Evolutionary conservation across 495 filamentous ascomycete genomes (phyloP).

Genomic region (Talaromyces stipitatus): DNA sequence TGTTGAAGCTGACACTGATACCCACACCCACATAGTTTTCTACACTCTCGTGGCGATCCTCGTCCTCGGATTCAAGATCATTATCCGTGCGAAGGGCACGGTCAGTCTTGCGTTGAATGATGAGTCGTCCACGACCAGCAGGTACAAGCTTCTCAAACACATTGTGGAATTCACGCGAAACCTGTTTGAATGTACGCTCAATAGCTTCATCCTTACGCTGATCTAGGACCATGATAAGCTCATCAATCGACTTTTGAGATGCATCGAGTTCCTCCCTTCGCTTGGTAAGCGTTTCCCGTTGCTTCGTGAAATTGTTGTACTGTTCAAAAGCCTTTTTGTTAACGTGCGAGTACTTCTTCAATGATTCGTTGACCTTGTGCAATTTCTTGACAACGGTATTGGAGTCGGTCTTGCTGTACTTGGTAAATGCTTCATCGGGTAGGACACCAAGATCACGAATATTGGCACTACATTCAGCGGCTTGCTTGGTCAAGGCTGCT

Average conservation of each 20-base stretch:
- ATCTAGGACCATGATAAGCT: constrained; percentile 85
- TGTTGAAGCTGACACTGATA: constrained; percentile 98
- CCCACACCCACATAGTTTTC: constrained; percentile 97
- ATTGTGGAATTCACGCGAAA: constrained; percentile 80
- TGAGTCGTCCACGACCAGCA: constrained; percentile 79
- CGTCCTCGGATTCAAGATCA: constrained; percentile 60
- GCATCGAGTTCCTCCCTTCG: constrained; percentile 79
- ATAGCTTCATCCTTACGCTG: constrained; percentile 90
- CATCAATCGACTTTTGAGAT: constrained; percentile 76
- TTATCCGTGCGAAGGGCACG: constrained; percentile 51
- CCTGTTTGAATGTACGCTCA: constrained; percentile 96
- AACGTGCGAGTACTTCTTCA: constrained; percentile 95
- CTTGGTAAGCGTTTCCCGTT: constrained; percentile 74
- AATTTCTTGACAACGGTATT: constrained; percentile 78
- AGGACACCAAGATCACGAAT: constrained; percentile 91
- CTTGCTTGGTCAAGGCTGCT: constrained; percentile 65
- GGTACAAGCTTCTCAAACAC: constrained; percentile 95
- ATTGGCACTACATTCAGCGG: constrained; percentile 71
- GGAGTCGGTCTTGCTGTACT: constrained; percentile 72
- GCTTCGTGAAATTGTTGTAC: constrained; percentile 92
- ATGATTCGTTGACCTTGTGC: constrained; percentile 83
- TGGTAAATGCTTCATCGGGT: constrained; percentile 89
- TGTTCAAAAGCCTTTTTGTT: constrained; percentile 99
- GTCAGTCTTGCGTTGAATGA: constrained; percentile 90
- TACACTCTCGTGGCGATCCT: constrained; percentile 55